A percentile compares a stretch with the other conserved stretches of the same genome.
These are phyloP conservation scores for Chondrostereum purpureum DNA, from an alignment of 1,284 basidiomycete genomes.

Conservation along the genomic window DNA sequence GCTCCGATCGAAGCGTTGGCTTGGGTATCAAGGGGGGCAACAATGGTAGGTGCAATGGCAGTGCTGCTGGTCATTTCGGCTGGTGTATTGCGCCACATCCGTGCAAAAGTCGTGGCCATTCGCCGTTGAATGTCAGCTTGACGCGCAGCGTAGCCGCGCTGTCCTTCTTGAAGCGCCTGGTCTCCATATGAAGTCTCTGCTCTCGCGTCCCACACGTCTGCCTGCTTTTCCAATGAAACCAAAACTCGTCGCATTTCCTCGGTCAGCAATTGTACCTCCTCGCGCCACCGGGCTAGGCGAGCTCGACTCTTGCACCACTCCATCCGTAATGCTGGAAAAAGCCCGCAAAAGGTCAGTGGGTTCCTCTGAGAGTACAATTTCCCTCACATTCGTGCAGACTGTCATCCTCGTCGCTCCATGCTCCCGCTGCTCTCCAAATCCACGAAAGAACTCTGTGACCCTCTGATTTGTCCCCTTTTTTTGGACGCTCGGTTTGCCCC, in stretches of 20 bases:
- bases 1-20: too few relatives aligned
- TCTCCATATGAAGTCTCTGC: not conserved
- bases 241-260: not conserved
- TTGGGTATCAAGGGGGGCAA: too few relatives aligned
- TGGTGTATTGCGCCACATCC: too few relatives aligned
- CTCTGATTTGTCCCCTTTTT: not conserved
- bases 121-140: not conserved
- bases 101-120: not conserved
- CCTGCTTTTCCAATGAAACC: not conserved
- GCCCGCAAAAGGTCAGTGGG: not conserved
- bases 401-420: not conserved
- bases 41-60: too few relatives aligned
- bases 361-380: not conserved
- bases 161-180: not conserved
- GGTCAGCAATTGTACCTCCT: not conserved
- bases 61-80: too few relatives aligned
- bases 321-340: not conserved
- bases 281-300: not conserved
- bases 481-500: not conserved
- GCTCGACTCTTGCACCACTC: not conserved
- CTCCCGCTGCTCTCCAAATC: not conserved
- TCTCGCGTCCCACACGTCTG: not conserved
- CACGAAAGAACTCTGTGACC: not conserved
- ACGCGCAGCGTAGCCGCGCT: not conserved
- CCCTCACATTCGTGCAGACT: not conserved